Evolutionary conservation across 176 grass and related monocot genomes (phyloP).

Genomic region (Ampelocalamus luodianensis): DNA sequence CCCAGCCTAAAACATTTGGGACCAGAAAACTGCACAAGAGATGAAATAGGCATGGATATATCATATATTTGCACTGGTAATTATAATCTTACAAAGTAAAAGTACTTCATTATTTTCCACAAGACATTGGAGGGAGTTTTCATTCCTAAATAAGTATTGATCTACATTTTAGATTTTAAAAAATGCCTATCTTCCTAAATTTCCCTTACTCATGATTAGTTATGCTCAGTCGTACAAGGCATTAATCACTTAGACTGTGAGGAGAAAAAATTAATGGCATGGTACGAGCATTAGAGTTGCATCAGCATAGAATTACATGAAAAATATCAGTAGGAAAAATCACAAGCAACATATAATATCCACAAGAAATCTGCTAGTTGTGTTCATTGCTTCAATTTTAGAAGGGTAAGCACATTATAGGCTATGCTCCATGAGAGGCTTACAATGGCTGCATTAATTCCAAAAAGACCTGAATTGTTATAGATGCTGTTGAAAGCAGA

Average conservation of each 20-base stretch:
- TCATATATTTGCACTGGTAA: neutral
- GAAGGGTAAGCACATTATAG: conserved; percentile 1
- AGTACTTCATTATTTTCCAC: neutral
- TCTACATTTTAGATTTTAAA: neutral
- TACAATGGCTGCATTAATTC: conserved; percentile 77
- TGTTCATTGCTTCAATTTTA: conserved; percentile 32
- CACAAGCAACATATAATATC: neutral
- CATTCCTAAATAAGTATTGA: conserved; percentile 4
- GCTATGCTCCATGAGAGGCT: conserved; percentile 41
- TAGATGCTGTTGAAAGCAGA: conserved; percentile 89
- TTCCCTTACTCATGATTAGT: neutral
- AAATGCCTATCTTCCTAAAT: neutral
- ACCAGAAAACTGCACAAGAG: neutral
- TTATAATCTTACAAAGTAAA: conserved; percentile 2
- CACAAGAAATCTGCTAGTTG: neutral
- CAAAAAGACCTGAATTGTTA: conserved; percentile 85
- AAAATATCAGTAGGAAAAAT: neutral
- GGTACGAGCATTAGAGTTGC: conserved; percentile 1
- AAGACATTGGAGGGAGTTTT: neutral
- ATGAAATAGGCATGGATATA: conserved; percentile 26
- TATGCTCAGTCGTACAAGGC: neutral
- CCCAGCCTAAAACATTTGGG: neutral
- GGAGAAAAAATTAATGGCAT: neutral
- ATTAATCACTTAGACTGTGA: neutral
- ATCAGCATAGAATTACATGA: conserved; percentile 28